Evolutionary conservation across 208 protist species (phyloP).

Genomic region (Crithidia expoeki): DNA sequence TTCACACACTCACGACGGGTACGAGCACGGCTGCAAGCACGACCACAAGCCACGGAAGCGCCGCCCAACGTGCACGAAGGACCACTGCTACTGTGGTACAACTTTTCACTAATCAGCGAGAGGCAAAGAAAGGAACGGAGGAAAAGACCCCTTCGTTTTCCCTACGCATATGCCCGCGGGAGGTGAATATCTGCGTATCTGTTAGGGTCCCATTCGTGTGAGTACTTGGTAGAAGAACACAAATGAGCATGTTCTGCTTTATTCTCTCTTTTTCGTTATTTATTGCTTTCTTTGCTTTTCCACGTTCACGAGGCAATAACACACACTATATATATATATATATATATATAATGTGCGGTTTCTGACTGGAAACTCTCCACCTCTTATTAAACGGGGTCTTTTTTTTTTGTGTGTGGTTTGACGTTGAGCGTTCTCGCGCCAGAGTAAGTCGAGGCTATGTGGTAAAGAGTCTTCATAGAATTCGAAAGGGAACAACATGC

Average conservation of each 20-base stretch:
- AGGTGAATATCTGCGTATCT: too few species aligned
- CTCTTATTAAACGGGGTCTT: too few species aligned
- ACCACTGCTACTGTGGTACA: conserved; percentile 78
- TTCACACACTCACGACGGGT: conserved; percentile 6
- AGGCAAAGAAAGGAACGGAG: neutral
- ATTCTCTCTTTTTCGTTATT: neutral
- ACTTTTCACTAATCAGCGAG: conserved; percentile 52
- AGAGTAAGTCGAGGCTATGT: too few species aligned
- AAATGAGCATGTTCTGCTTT: neutral
- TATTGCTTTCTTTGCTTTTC: neutral
- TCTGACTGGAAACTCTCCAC: too few species aligned
- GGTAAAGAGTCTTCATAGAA: too few species aligned
- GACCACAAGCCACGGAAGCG: conserved; percentile 14
- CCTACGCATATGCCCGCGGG: too few species aligned
- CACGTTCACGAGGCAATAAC: neutral
- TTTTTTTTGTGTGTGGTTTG: too few species aligned
- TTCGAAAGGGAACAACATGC: too few species aligned
- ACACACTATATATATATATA: neutral
- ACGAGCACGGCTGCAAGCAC: conserved; percentile 12
- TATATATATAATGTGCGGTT: too few species aligned
- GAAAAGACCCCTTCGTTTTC: neutral
- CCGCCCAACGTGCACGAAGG: conserved; percentile 59
- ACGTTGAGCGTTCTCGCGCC: too few species aligned
- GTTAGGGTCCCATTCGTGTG: too few species aligned
- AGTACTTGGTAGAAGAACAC: too few species aligned